A percentile compares a stretch with the other conserved stretches of the same genome.
phyloP scores from a whole-genome alignment of 2,329 filamentous ascomycete species.

The Penicillium sp. region DNA sequence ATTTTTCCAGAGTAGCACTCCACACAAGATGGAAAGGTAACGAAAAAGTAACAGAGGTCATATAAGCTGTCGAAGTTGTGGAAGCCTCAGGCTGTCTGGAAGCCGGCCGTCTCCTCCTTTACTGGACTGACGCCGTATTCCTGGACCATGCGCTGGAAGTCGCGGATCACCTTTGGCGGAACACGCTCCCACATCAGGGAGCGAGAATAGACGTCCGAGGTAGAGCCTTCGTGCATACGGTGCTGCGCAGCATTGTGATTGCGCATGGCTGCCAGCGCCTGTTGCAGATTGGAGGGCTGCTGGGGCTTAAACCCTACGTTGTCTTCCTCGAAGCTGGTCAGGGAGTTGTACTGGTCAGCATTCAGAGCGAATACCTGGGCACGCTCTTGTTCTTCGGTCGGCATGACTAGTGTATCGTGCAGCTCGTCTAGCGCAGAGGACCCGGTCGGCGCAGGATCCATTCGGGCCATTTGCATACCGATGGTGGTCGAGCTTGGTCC shows the following conservation, averaged over 20 bases:
- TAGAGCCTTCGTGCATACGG: constrained; percentile 47
- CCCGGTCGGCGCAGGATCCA: constrained; percentile 28
- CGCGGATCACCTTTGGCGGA: constrained; percentile 81
- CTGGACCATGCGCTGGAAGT: constrained; percentile 86
- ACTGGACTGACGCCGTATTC: constrained; percentile 53
- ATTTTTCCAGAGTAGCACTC: background rate
- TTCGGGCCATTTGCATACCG: constrained; percentile 38
- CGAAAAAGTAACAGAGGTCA: background rate
- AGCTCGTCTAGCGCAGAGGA: constrained; percentile 56
- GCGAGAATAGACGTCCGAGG: constrained; percentile 85
- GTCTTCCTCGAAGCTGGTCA: constrained; percentile 63
- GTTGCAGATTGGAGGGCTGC: constrained; percentile 42
- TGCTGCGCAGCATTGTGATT: constrained; percentile 59
- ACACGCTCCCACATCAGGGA: constrained; percentile 93
- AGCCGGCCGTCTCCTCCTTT: constrained; percentile 30
- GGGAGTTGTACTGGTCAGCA: constrained; percentile 78
- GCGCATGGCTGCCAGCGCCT: constrained; percentile 75
- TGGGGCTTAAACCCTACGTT: constrained; percentile 36
- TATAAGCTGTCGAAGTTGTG: background rate
- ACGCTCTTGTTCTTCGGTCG: constrained; percentile 77
- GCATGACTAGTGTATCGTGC: constrained; percentile 63
- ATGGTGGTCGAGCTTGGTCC: constrained; percentile 29
- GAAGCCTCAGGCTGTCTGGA: constrained; percentile 2
- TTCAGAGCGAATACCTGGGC: constrained; percentile 85
- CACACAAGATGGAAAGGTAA: background rate